Percentiles rank a stretch among this genome's conserved stretches.
These are phyloP conservation scores for Eragrostis tef DNA, from an alignment of 202 grass and related monocot species.

Conservation along the genomic window DNA sequence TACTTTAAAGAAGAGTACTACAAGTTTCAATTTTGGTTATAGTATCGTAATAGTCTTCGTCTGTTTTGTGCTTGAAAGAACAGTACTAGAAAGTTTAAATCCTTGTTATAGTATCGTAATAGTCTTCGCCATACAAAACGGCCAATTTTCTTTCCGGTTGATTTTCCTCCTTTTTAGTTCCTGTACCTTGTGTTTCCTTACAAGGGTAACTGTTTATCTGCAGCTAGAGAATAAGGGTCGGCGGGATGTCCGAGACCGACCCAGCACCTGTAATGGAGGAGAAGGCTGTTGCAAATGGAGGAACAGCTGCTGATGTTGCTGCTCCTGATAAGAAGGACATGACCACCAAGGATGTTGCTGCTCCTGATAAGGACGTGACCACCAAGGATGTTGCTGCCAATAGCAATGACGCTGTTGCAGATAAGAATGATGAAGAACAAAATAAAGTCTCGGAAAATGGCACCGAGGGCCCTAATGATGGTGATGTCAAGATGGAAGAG, in stretches of 20 bases:
- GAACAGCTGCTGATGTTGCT: slow-evolving; percentile 26
- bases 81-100: neutral
- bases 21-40: neutral
- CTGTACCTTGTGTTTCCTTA: slow-evolving; percentile 20
- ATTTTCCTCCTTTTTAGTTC: neutral
- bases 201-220: slow-evolving; percentile 22
- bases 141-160: neutral
- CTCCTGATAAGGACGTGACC: slow-evolving; percentile 30
- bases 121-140: neutral
- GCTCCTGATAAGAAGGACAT: slow-evolving; percentile 42
- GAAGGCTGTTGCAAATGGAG: slow-evolving; percentile 48
- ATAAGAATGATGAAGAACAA: slow-evolving; percentile 29
- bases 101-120: neutral
- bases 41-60: too few species aligned
- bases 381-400: slow-evolving; percentile 40
- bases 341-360: slow-evolving; percentile 40
- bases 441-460: slow-evolving; percentile 47
- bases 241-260: slow-evolving; percentile 42
- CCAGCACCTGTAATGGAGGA: slow-evolving; percentile 50
- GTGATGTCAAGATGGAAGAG: slow-evolving; percentile 52
- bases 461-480: slow-evolving; percentile 15
- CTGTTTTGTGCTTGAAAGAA: neutral
- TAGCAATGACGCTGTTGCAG: slow-evolving; percentile 21
- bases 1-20: neutral
- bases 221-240: slow-evolving; percentile 51